Conservation (phyloP, 2,329 filamentous ascomycete species). For the Aureobasidium subglaciale region DNA sequence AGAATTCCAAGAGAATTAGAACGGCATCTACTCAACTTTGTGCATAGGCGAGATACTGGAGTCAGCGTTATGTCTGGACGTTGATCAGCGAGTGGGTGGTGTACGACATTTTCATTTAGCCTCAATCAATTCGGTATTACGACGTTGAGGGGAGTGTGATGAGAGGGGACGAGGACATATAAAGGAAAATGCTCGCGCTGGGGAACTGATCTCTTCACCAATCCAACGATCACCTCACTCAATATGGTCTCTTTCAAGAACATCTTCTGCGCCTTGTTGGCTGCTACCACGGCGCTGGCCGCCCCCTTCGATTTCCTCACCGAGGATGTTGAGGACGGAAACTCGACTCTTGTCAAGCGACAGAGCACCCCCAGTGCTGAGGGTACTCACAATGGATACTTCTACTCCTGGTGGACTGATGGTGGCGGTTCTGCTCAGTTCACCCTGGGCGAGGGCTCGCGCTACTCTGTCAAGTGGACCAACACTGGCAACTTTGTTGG, state of each 20-base stretch:
- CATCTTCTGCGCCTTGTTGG: constrained; percentile 32
- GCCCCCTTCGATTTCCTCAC: constrained; percentile 32
- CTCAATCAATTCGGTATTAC: not conserved
- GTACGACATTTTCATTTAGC: not conserved
- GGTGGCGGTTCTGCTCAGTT: constrained; percentile 13
- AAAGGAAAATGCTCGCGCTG: not conserved
- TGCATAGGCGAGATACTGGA: constrained; percentile 5
- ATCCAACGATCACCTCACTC: not conserved
- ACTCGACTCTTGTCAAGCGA: constrained; percentile 25
- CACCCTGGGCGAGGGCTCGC: constrained; percentile 14
- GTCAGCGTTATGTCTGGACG: not conserved
- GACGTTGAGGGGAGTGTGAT: not conserved
- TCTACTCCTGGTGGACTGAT: constrained; percentile 30
- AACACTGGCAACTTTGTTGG: constrained; percentile 39
- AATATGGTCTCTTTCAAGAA: constrained; percentile 37
- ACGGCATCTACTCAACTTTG: not conserved
- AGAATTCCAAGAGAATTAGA: constrained; percentile 1
- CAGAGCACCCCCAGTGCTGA: constrained; percentile 37
- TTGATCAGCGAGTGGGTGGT: not conserved
- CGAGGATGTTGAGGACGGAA: constrained; percentile 20
- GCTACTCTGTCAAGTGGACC: constrained; percentile 16
- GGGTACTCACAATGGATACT: constrained; percentile 16
- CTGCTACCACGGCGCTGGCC: constrained; percentile 30
- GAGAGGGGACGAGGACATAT: not conserved
- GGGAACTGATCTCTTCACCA: too few species aligned